These are phyloP conservation scores for Venturia aucupariae DNA, from an alignment of 2,329 filamentous ascomycete species.

Conservation along the genomic window DNA sequence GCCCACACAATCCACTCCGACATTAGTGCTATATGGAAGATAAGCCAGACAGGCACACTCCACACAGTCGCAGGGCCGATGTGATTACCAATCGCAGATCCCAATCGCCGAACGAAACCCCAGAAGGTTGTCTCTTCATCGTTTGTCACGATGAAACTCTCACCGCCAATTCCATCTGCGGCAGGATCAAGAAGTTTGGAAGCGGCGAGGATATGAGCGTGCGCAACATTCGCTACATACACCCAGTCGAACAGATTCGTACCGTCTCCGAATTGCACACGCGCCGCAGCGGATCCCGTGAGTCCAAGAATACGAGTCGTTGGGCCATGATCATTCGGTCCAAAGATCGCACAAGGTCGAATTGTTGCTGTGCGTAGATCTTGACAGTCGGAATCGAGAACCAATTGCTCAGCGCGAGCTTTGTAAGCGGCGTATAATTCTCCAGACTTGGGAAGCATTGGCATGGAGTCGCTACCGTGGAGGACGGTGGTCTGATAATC, in stretches of 20 bases:
- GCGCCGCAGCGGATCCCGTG: constrained; percentile 52
- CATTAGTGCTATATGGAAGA: constrained; percentile 33
- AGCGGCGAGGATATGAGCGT: constrained; percentile 76
- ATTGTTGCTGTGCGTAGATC: constrained; percentile 55
- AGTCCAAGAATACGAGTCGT: constrained; percentile 54
- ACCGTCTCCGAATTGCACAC: constrained; percentile 68
- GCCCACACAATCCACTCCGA: constrained; percentile 24
- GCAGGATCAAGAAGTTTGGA: constrained; percentile 57
- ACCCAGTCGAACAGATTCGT: constrained; percentile 63
- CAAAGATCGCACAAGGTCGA: constrained; percentile 82
- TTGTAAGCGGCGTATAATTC: constrained; percentile 73
- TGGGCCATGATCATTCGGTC: constrained; percentile 69
- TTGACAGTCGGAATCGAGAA: constrained; percentile 40
- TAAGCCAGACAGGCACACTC: constrained; percentile 14
- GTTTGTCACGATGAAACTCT: constrained; percentile 87
- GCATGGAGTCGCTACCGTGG: constrained; percentile 9
- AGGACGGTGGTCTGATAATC: constrained; percentile 3
- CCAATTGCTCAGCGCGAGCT: constrained; percentile 58
- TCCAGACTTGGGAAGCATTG: constrained; percentile 20
- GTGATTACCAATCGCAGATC: constrained; percentile 46
- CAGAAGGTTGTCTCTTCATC: constrained; percentile 83
- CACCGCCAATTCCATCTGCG: constrained; percentile 39
- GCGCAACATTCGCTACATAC: constrained; percentile 59
- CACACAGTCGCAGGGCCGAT: constrained; percentile 41
- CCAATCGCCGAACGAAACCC: constrained; percentile 74